Conservation (phyloP, 1,284 basidiomycete genomes). For the Ustilago shanxiensis region DNA sequence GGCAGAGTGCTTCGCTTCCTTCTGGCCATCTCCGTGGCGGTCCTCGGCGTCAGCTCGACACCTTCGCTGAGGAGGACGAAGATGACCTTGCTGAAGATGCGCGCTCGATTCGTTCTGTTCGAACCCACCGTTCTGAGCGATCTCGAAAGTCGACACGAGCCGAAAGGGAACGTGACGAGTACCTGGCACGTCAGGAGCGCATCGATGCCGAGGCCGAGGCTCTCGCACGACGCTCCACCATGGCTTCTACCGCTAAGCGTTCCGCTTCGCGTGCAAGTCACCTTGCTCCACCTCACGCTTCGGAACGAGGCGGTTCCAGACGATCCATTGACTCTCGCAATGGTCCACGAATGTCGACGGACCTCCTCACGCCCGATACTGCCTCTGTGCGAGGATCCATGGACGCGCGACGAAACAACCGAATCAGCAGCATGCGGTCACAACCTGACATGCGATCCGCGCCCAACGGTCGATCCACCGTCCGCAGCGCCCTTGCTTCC, state of each 20-base stretch:
- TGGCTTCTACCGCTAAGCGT: conserved; percentile 6
- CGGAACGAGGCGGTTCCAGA: conserved; percentile 16
- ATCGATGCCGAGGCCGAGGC: conserved; percentile 14
- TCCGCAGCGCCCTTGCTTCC: conserved; percentile 27
- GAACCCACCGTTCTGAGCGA: conserved; percentile 20
- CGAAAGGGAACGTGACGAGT: conserved; percentile 45
- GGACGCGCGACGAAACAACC: conserved; percentile 19
- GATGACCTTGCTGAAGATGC: conserved; percentile 30
- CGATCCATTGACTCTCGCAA: conserved; percentile 25
- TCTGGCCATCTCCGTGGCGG: conserved; percentile 28
- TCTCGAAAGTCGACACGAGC: conserved; percentile 40
- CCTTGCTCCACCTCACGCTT: conserved; percentile 21
- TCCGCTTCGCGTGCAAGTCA: conserved; percentile 20
- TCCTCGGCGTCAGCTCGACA: conserved; percentile 33
- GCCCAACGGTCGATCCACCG: conserved; percentile 7
- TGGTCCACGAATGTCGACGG: neutral
- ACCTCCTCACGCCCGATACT: conserved; percentile 19
- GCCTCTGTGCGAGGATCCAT: conserved; percentile 32
- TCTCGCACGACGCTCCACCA: neutral
- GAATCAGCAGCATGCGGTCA: conserved; percentile 20
- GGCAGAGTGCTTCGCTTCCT: conserved; percentile 31
- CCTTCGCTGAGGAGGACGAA: conserved; percentile 46
- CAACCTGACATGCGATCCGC: conserved; percentile 22
- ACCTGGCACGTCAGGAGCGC: conserved; percentile 36
- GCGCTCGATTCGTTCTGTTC: conserved; percentile 20